phyloP scores from a whole-genome alignment of 345 rosid species.

The Salix purpurea region DNA sequence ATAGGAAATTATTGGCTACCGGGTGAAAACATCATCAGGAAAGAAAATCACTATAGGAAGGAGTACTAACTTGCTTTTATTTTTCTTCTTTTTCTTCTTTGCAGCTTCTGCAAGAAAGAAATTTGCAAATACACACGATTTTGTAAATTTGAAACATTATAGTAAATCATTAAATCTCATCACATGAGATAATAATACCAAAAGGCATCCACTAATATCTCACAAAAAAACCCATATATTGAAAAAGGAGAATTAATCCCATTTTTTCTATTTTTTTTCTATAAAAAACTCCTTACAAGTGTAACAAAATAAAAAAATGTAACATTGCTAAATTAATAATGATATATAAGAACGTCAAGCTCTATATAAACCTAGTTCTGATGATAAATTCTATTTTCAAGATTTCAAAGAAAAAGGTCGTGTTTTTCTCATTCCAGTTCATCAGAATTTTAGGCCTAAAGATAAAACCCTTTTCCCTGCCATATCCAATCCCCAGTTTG shows the following conservation, averaged over 20 bases:
- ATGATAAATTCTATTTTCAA: background rate
- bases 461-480: background rate
- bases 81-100: conserved; percentile 96
- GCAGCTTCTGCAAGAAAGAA: conserved; percentile 42
- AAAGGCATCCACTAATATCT: background rate
- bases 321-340: background rate
- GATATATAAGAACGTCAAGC: background rate
- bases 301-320: background rate
- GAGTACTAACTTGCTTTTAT: conserved; percentile 80
- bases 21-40: background rate
- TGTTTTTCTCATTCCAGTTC: background rate
- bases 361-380: background rate
- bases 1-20: background rate
- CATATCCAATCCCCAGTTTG: too few species aligned
- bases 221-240: too few species aligned
- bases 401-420: background rate
- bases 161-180: background rate
- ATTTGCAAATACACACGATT: background rate
- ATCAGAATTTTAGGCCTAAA: background rate
- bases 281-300: background rate
- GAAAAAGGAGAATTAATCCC: background rate
- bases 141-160: background rate
- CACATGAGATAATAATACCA: background rate
- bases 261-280: background rate
- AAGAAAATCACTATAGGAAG: conserved; percentile 2